Evolutionary conservation across 345 rosid species (phyloP).

Genomic region (Theobroma cacao): DNA sequence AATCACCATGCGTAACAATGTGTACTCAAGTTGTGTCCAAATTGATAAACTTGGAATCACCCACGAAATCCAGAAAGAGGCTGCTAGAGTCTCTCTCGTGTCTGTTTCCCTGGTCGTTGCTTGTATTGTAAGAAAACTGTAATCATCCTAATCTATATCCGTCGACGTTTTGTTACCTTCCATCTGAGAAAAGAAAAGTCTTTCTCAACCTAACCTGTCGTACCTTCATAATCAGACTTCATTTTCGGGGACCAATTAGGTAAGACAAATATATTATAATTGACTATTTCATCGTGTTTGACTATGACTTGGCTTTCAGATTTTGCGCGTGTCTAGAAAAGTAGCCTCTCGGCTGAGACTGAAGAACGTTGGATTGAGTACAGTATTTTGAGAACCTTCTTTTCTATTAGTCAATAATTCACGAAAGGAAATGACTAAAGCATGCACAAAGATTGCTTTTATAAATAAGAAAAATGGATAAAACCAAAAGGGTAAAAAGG

Average conservation of each 20-base stretch:
- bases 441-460: neutral
- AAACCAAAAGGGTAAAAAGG: neutral
- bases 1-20: neutral
- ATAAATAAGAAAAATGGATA: neutral
- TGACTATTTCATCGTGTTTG: neutral
- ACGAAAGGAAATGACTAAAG: neutral
- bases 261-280: no score
- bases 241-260: neutral
- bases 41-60: no score
- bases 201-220: neutral
- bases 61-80: neutral
- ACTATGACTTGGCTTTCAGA: neutral
- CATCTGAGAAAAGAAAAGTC: neutral
- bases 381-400: neutral
- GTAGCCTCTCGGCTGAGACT: neutral
- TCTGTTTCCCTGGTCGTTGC: no score
- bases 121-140: no score
- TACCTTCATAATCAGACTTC: neutral
- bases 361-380: neutral
- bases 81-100: neutral
- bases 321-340: neutral
- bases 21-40: neutral
- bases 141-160: no score
- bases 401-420: neutral
- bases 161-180: neutral